A percentile compares a stretch with the other conserved stretches of the same genome.
Evolutionary conservation across 176 grass and related monocot species (phyloP).

Genomic region (Eleusine coracana): DNA sequence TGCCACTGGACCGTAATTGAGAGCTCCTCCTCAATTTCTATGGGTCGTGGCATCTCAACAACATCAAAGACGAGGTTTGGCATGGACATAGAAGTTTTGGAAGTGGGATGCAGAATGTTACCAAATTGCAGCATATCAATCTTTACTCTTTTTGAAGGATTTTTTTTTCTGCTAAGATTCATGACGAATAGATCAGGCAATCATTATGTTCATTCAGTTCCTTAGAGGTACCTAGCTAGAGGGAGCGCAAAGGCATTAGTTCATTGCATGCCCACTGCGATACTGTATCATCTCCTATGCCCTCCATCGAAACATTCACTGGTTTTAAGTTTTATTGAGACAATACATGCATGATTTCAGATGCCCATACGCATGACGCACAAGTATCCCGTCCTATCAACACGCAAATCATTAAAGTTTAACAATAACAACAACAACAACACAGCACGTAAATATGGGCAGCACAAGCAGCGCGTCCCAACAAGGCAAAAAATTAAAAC

Average conservation of each 20-base stretch:
- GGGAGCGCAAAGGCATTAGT: background rate
- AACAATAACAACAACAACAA: no score
- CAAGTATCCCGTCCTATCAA: no score
- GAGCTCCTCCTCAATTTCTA: background rate
- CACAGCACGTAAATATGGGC: no score
- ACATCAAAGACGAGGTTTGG: background rate
- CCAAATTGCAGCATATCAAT: background rate
- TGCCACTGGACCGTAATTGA: background rate
- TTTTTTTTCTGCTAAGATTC: background rate
- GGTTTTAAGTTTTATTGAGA: background rate
- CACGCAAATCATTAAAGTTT: no score
- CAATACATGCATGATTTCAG: no score
- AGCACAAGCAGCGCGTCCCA: no score
- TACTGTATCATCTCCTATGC: background rate
- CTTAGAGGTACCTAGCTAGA: background rate
- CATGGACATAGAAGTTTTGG: background rate
- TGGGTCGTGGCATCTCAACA: background rate
- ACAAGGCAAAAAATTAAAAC: no score
- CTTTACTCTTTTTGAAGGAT: background rate
- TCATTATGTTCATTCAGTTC: background rate
- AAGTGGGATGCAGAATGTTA: background rate
- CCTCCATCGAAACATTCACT: background rate
- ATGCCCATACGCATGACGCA: no score
- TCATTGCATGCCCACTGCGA: background rate
- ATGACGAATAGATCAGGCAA: background rate